A percentile compares a stretch with the other conserved stretches of the same genome.
Conservation (phyloP, 306 rosid species). For the Fragaria nilgerrensis region DNA sequence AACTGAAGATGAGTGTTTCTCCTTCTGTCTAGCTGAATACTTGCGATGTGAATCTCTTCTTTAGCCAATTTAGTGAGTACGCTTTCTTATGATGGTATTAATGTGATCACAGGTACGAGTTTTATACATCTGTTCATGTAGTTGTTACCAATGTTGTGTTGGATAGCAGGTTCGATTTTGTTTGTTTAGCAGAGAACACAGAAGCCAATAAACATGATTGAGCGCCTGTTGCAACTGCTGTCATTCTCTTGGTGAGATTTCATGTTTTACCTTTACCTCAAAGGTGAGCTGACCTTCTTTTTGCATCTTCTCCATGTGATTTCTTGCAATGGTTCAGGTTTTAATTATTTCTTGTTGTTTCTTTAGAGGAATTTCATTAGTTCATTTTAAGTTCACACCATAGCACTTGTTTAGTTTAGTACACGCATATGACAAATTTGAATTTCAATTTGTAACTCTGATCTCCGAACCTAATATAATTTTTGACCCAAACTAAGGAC, state of each 20-base stretch:
- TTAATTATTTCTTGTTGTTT: neutral
- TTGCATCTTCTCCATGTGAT: neutral
- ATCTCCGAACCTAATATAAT: neutral
- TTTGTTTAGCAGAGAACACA: neutral
- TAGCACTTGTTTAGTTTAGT: neutral
- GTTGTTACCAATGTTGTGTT: neutral
- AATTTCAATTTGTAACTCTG: neutral
- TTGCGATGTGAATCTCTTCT: neutral
- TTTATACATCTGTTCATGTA: neutral
- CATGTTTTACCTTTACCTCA: neutral
- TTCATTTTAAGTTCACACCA: neutral
- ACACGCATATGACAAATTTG: neutral
- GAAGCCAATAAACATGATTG: neutral
- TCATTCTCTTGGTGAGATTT: neutral
- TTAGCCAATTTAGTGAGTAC: neutral
- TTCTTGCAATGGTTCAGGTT: neutral
- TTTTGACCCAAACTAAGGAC: neutral
- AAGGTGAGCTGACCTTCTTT: neutral
- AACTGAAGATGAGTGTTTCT: neutral
- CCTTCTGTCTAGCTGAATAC: neutral
- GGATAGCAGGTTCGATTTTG: neutral
- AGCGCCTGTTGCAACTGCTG: neutral
- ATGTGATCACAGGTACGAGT: neutral
- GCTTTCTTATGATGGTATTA: neutral
- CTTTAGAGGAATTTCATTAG: neutral